Evolutionary conservation across 2,329 filamentous ascomycete genomes (phyloP), one percentile per base, ranked within the genome.

Genomic region (Aspergillus tubingensis): DNA sequence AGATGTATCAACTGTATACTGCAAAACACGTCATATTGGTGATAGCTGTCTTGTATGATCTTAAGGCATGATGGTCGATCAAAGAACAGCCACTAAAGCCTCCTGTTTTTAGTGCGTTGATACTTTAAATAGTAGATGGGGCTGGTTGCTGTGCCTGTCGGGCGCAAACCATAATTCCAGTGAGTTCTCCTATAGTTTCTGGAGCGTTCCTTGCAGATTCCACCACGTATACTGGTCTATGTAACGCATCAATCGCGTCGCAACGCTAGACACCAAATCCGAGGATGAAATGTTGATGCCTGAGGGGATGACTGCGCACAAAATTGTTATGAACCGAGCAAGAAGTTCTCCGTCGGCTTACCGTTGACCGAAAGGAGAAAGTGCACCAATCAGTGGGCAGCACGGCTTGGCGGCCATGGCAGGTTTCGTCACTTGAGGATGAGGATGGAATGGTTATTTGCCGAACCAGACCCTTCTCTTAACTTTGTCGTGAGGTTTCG

Each of bases 331-430:
- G 47, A 39, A 39, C 10, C 32, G 11, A 53, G 11, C 36, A 47
- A 47, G 17, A 44, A 36, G 32, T 36, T 30, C 39, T 43, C 53
- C 39, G 41, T 47, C 53, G 53, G 53, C 53, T 47, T 55, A 27
- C 53, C 53, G 53, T 55, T 47, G 38, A 55, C 53, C 23, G 48
- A 25, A 30, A 50, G 41, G 27, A 57, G 49, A 57, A 60, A 17
- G 49, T 54, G 47, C 53, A 49, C 58, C 60, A 57, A 60, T 62
- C 43, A 57, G 25, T 27, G 41, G n/a, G 15, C 41, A 25, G 17
- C 5, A 23, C 30, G 47, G 52, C 43, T 52, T 59, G 44, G 54
- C 50, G 43, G 38, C 30, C 47, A 25, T 39, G 38, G 38, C n/a
- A 51, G 17, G 52, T 32, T 50, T 51, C 21, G 32, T 36, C 32